These are phyloP conservation scores for Collybia nuda DNA, from an alignment of 768 basidiomycete genomes.

Conservation along the genomic window DNA sequence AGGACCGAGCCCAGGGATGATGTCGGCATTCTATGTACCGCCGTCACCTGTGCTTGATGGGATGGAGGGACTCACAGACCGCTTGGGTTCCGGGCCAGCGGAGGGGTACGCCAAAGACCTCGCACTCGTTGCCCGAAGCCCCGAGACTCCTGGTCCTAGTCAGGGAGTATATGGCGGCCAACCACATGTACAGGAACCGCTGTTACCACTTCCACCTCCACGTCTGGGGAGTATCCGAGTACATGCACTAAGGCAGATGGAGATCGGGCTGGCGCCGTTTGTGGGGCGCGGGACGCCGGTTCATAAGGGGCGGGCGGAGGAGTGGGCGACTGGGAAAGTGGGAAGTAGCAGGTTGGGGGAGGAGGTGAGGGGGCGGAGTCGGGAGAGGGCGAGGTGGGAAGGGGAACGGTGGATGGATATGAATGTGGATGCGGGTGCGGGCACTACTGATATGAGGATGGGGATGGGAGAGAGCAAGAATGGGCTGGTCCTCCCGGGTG, in stretches of 20 bases:
- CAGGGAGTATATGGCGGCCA: too few species aligned
- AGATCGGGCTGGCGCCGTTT: background rate
- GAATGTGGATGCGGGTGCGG: too few species aligned
- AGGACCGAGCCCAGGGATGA: constrained; percentile 4
- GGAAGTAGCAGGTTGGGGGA: background rate
- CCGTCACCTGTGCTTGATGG: constrained; percentile 2
- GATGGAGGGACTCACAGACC: too few species aligned
- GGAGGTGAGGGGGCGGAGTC: background rate
- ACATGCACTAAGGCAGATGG: background rate
- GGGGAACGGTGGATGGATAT: background rate
- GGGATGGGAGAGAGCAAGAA: too few species aligned
- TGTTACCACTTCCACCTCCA: background rate
- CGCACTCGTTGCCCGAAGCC: too few species aligned
- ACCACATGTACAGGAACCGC: background rate
- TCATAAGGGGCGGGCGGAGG: background rate
- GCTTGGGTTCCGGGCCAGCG: too few species aligned
- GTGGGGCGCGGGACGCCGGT: constrained; percentile 1
- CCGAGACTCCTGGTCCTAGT: too few species aligned
- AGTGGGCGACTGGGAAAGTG: background rate
- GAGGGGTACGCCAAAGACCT: too few species aligned
- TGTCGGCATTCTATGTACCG: constrained; percentile 29
- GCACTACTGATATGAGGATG: too few species aligned
- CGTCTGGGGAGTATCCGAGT: constrained; percentile 1
- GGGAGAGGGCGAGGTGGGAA: background rate
- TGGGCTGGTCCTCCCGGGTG: too few species aligned